These are phyloP conservation scores for Metschnikowia reukaufii DNA, from an alignment of 805 yeast genomes.

Conservation along the genomic window DNA sequence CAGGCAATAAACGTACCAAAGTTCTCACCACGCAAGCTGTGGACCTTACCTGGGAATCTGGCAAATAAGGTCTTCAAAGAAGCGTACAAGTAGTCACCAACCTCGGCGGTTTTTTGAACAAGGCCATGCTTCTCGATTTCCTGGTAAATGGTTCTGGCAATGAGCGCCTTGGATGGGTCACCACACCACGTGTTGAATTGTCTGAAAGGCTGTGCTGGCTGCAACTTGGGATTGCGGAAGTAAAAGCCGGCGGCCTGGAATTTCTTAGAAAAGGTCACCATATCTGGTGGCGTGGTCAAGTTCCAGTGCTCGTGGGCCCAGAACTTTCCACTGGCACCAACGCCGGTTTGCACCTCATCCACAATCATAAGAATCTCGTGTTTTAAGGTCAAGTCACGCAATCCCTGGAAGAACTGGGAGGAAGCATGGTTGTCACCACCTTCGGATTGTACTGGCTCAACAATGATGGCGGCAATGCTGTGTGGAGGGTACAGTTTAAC, in stretches of 20 bases:
- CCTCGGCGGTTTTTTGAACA: conserved; percentile 47
- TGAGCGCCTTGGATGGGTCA: conserved; percentile 66
- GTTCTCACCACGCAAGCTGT: conserved; percentile 59
- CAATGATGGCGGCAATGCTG: conserved; percentile 52
- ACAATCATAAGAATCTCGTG: conserved; percentile 60
- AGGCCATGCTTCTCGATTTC: conserved; percentile 52
- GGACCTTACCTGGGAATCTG: conserved; percentile 42
- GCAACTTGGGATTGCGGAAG: conserved; percentile 57
- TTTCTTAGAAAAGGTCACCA: conserved; percentile 70
- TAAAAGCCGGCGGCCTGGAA: conserved; percentile 74
- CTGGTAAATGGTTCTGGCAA: conserved; percentile 59
- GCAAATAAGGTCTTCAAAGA: conserved; percentile 40
- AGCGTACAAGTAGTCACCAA: conserved; percentile 54
- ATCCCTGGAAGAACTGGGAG: conserved; percentile 57
- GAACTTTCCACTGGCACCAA: conserved; percentile 69
- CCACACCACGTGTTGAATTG: conserved; percentile 82
- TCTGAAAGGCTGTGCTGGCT: conserved; percentile 62
- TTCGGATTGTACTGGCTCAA: conserved; percentile 69
- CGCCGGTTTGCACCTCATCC: conserved; percentile 76
- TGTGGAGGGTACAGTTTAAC: conserved; percentile 34
- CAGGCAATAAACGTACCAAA: conserved; percentile 69
- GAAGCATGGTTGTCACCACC: conserved; percentile 78
- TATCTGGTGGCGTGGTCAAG: conserved; percentile 60
- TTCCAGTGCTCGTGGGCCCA: conserved; percentile 76
- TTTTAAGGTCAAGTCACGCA: conserved; percentile 59